A percentile compares a stretch with the other conserved stretches of the same genome.
phyloP scores from a whole-genome alignment of 257 asterid species.

The Solanum chilense region DNA sequence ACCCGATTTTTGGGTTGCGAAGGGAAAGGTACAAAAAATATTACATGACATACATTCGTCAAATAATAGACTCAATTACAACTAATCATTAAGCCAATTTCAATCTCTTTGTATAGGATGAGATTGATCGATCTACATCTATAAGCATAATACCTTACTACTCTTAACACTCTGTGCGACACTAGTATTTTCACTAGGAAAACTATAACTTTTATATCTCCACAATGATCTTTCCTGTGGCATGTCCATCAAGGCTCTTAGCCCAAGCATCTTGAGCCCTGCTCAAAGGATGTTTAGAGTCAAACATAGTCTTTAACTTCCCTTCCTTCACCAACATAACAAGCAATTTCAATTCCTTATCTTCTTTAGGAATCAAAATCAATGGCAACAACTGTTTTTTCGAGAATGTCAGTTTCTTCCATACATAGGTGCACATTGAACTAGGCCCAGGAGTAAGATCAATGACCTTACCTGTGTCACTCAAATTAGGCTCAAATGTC shows the following conservation, averaged over 20 bases:
- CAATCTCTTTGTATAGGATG: neutral
- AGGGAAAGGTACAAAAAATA: neutral
- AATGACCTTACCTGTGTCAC: conserved; percentile 34
- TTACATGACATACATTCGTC: neutral
- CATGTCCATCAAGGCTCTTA: conserved; percentile 51
- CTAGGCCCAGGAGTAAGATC: conserved; percentile 46
- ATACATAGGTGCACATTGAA: conserved; percentile 41
- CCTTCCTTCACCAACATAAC: conserved; percentile 45
- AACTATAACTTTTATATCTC: neutral
- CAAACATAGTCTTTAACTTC: conserved; percentile 35
- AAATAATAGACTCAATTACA: neutral
- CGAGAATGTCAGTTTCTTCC: conserved; percentile 40
- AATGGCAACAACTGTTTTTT: conserved; percentile 42
- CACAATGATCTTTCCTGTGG: conserved; percentile 44
- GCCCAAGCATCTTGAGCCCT: conserved; percentile 58
- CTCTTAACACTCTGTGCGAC: neutral
- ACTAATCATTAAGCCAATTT: neutral
- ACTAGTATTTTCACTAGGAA: neutral
- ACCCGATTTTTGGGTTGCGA: neutral
- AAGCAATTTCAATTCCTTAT: conserved; percentile 21
- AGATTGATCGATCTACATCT: neutral
- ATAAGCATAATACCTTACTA: neutral
- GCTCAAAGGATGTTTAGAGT: conserved; percentile 40
- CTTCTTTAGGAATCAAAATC: conserved; percentile 26
- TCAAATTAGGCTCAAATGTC: conserved; percentile 39